These are phyloP conservation scores for Plantago ovata DNA, from an alignment of 257 asterid species.

Conservation along the genomic window DNA sequence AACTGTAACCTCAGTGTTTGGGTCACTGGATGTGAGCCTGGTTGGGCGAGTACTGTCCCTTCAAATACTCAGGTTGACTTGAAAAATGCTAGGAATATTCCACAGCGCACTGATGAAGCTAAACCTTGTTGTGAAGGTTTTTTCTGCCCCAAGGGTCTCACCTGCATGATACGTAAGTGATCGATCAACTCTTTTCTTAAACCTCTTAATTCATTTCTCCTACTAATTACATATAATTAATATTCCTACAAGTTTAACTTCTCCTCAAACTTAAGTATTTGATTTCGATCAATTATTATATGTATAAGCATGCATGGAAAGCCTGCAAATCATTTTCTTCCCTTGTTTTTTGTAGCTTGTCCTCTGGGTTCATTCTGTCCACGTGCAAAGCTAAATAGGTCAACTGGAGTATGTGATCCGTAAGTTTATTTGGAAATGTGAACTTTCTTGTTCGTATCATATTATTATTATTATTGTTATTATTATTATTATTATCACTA, in stretches of 20 bases:
- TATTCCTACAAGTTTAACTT: no score
- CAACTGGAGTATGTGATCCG: slow-evolving; percentile 87
- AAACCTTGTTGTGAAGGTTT: slow-evolving; percentile 95
- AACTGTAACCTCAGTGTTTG: slow-evolving; percentile 87
- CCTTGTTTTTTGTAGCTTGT: slow-evolving; percentile 61
- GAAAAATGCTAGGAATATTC: slow-evolving; percentile 55
- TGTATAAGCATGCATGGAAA: not conserved
- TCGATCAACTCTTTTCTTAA: not conserved
- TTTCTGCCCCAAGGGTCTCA: slow-evolving; percentile 92
- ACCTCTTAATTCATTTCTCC: no score
- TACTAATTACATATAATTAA: no score
- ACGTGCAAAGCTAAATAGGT: slow-evolving; percentile 47
- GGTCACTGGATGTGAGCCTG: slow-evolving; percentile 98
- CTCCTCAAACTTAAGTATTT: not conserved
- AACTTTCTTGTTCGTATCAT: slow-evolving; percentile 15
- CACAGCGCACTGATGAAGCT: slow-evolving; percentile 53
- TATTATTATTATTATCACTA: slow-evolving; percentile 31
- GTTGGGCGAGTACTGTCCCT: slow-evolving; percentile 79
- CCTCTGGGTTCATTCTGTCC: slow-evolving; percentile 96
- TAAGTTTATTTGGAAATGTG: slow-evolving; percentile 44
- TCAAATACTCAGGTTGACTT: slow-evolving; percentile 58
- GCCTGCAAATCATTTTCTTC: slow-evolving; percentile 27
- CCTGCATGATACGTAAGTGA: slow-evolving; percentile 98
- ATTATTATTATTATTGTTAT: not conserved
- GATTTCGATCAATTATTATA: no score